A percentile compares a stretch with the other conserved stretches of the same genome.
Evolutionary conservation across 148 eudicot genomes (phyloP).

Genomic region (Rhododendron ferrugineum): DNA sequence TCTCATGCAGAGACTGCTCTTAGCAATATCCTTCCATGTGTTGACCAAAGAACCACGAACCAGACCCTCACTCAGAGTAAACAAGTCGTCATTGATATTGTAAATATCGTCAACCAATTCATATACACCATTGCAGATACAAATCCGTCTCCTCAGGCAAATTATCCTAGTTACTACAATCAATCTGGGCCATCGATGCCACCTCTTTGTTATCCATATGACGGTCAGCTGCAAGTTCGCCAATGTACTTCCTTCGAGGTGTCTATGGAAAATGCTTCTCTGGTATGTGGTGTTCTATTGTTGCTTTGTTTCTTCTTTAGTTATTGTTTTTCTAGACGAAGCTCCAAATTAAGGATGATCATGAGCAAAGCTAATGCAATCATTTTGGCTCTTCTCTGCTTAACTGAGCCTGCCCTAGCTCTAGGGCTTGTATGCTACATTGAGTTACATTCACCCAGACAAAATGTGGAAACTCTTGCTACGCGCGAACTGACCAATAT

Average conservation of each 20-base stretch:
- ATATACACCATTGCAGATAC: slow-evolving; percentile 67
- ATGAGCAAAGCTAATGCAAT: not conserved
- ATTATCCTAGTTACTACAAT: slow-evolving; percentile 49
- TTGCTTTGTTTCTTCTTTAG: not conserved
- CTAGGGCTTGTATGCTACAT: not conserved
- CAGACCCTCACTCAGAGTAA: slow-evolving; percentile 68
- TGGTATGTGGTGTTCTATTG: slow-evolving; percentile 32
- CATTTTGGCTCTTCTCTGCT: not conserved
- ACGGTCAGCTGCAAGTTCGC: slow-evolving; percentile 64
- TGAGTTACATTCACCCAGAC: not conserved
- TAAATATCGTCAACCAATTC: slow-evolving; percentile 53
- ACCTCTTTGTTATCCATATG: slow-evolving; percentile 79
- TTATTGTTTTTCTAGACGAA: not conserved
- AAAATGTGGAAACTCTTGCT: not conserved
- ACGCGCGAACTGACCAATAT: not conserved
- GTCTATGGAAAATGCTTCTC: slow-evolving; percentile 66
- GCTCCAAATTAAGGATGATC: not conserved
- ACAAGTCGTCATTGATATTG: slow-evolving; percentile 53
- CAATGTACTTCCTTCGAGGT: slow-evolving; percentile 54
- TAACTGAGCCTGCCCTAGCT: not conserved
- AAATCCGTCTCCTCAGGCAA: slow-evolving; percentile 39
- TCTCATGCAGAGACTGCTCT: slow-evolving; percentile 91
- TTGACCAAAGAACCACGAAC: slow-evolving; percentile 75
- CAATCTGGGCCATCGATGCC: slow-evolving; percentile 86
- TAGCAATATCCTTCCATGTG: slow-evolving; percentile 93